Evolutionary conservation across 345 rosid species (phyloP), one percentile per base, ranked within the genome.

Genomic region (Eucalyptus cladocalyx): DNA sequence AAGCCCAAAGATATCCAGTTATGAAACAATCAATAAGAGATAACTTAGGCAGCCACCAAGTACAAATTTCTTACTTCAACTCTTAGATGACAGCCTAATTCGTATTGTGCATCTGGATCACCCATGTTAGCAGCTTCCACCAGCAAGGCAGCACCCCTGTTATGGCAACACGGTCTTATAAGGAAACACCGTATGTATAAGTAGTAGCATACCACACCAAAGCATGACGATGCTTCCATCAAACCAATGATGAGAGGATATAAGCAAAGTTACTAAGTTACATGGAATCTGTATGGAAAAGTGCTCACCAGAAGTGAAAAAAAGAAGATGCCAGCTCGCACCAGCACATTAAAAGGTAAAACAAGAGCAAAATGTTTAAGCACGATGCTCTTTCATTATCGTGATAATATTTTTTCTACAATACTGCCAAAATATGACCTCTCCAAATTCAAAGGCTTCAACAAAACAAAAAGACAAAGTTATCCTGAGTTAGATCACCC

Each of bases 81-180:
- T 93, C 99, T 95, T 88, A 98, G 91, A 85, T 90, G 97, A 90
- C 99, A 95, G 62, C 97, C 98, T 88, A 97, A 90, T 89, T 95
- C 98, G 90, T 94, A 97, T 17, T 95, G 98, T 67, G 98, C 99
- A 87, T 97, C 97, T 45, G 98, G 93, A 94, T 97, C 93, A 62
- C 99, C 99, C 99, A 97, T 97, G 56, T 96, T 94, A 62, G 98
- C 98, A 92, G 99, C 97, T 93, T 97, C 99, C 28, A 96, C 97
- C 86, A 97, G 92, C 93, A 97, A 94, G 87, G 99, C 97, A 92
- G 97, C 99, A 90, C 99, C 99, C 81, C 98, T 97, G 83, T 45
- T 86, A 91, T 45, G 30, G 81, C 40, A 86, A 85, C 67, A 26
- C 7, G 23, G 28, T 34, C 48, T 86, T 88, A 80, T 42, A 65